Evolutionary conservation across 163 green algal genomes (phyloP).

Genomic region (Scenedesmus sp.): DNA sequence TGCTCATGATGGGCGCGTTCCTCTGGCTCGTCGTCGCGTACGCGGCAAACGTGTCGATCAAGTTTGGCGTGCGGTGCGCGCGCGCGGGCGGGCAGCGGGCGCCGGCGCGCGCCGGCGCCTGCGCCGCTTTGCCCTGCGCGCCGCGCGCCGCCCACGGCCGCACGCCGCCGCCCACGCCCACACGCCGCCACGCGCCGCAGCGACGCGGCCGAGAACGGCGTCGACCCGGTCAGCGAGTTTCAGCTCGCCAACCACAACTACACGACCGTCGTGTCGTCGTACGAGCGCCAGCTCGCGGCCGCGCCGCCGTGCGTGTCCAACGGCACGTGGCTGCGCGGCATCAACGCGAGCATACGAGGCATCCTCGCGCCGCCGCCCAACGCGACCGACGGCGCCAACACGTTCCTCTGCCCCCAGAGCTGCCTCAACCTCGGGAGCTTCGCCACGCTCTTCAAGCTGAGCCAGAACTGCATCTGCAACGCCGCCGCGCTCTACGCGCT

Average conservation of each 20-base stretch:
- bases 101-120: no score
- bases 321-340: constrained; percentile 35
- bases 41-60: constrained; percentile 46
- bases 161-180: no score
- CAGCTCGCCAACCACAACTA: constrained; percentile 17
- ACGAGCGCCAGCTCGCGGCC: constrained; percentile 21
- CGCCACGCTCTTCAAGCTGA: constrained; percentile 46
- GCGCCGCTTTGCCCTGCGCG: no score
- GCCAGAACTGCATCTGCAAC: constrained; percentile 45
- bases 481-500: constrained; percentile 30
- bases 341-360: constrained; percentile 31
- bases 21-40: constrained; percentile 47
- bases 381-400: not conserved
- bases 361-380: constrained; percentile 32
- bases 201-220: not conserved
- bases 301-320: constrained; percentile 35
- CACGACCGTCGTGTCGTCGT: constrained; percentile 39
- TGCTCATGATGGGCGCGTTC: constrained; percentile 47
- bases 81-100: no score
- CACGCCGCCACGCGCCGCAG: no score
- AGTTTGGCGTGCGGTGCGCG: constrained; percentile 22
- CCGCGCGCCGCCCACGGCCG: no score
- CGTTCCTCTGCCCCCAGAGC: constrained; percentile 40
- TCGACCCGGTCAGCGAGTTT: constrained; percentile 9
- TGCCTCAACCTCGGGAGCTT: constrained; percentile 50